Evolutionary conservation across 2,329 filamentous ascomycete genomes (phyloP).

Genomic region (Plenodomus biglobosus): DNA sequence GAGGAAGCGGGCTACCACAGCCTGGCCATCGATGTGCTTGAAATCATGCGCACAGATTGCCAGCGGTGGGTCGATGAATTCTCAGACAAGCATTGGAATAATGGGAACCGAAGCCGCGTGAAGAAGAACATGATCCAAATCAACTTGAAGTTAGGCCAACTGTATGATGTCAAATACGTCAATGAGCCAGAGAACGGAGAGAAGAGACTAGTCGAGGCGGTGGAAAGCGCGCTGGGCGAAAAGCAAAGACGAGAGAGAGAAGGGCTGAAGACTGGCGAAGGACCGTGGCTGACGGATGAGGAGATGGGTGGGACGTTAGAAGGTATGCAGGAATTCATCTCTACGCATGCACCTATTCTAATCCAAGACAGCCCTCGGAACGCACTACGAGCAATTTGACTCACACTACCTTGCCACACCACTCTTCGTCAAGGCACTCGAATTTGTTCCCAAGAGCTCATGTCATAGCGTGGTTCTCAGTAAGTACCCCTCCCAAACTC

Average conservation of each 20-base stretch:
- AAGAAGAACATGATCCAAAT: constrained; percentile 74
- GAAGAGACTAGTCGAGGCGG: constrained; percentile 74
- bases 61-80: constrained; percentile 52
- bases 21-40: constrained; percentile 73
- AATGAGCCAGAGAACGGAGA: constrained; percentile 74
- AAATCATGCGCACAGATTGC: constrained; percentile 73
- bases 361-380: constrained; percentile 63
- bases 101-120: constrained; percentile 62
- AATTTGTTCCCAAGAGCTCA: constrained; percentile 61
- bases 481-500: constrained; percentile 48
- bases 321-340: constrained; percentile 47
- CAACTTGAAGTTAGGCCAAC: constrained; percentile 78
- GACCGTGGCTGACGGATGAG: constrained; percentile 68
- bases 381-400: constrained; percentile 72
- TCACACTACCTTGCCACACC: constrained; percentile 82
- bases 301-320: constrained; percentile 76
- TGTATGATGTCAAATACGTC: constrained; percentile 78
- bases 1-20: constrained; percentile 73
- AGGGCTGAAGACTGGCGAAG: constrained; percentile 70
- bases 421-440: constrained; percentile 81
- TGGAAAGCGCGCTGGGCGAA: constrained; percentile 78
- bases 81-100: constrained; percentile 45
- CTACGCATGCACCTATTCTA: constrained; percentile 8
- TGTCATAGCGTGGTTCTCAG: constrained; percentile 82
- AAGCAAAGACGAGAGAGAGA: constrained; percentile 66